Percentiles rank a stretch among this genome's conserved stretches.
Conservation (phyloP, 2,329 filamentous ascomycete genomes). For the Pseudogymnoascus sp. region DNA sequence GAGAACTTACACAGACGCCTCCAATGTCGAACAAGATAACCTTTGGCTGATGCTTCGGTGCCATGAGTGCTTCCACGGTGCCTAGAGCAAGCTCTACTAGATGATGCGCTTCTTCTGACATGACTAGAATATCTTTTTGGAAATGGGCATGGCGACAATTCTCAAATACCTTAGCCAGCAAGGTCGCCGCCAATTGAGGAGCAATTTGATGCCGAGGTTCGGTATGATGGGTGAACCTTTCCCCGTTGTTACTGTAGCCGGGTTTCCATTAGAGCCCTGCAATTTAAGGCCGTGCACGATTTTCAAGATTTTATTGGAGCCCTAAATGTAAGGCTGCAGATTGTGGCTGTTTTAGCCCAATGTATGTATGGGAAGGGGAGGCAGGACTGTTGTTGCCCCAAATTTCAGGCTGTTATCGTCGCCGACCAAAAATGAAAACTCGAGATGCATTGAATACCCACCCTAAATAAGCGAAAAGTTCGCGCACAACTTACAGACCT, state of each 20-base stretch:
- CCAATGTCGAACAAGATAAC: conserved; percentile 91
- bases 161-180: conserved; percentile 1
- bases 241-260: not conserved
- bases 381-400: not conserved
- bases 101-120: conserved; percentile 27
- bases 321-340: not conserved
- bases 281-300: not conserved
- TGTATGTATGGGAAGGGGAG: not conserved
- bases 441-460: conserved; percentile 10
- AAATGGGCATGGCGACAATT: not conserved
- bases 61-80: conserved; percentile 31
- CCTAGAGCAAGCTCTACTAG: conserved; percentile 24
- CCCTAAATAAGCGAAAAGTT: conserved; percentile 17
- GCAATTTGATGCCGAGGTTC: conserved; percentile 16
- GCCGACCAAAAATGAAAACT: conserved; percentile 10
- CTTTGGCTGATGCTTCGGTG: conserved; percentile 49
- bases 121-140: conserved; percentile 12
- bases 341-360: no score
- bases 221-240: not conserved
- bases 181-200: conserved; percentile 5
- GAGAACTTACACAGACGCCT: conserved; percentile 78
- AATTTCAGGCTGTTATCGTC: not conserved
- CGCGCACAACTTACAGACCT: conserved; percentile 13
- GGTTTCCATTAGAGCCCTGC: not conserved
- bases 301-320: not conserved